phyloP scores from a whole-genome alignment of 768 basidiomycete genomes.

The Boletus edulis region DNA sequence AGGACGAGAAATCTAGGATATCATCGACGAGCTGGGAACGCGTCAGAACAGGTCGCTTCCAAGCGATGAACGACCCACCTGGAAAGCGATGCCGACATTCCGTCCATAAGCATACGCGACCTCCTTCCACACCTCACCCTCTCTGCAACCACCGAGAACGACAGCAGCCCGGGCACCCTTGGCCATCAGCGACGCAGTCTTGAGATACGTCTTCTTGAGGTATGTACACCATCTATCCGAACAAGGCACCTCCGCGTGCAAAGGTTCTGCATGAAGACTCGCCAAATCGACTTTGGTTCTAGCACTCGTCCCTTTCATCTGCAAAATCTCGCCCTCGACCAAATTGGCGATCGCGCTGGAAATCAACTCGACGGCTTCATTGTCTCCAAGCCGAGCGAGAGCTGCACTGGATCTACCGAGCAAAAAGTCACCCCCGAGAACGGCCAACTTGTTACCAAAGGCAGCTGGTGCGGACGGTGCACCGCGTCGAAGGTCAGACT shows the following conservation, averaged over 20 bases:
- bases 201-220: conserved; percentile 79
- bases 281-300: conserved; percentile 27
- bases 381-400: conserved; percentile 79
- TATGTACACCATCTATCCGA: conserved; percentile 70
- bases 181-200: conserved; percentile 1
- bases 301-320: conserved; percentile 32
- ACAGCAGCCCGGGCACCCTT: conserved; percentile 67
- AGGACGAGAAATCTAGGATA: conserved; percentile 87
- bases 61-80: not conserved
- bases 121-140: conserved; percentile 84
- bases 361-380: conserved; percentile 91
- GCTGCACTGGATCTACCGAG: conserved; percentile 89
- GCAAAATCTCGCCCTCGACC: conserved; percentile 93
- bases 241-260: conserved; percentile 24
- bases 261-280: conserved; percentile 43
- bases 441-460: conserved; percentile 90
- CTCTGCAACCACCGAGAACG: conserved; percentile 77
- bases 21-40: conserved; percentile 84
- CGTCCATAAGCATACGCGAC: conserved; percentile 61
- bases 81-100: too few species aligned
- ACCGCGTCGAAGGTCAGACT: conserved; percentile 67
- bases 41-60: not conserved
- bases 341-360: conserved; percentile 91
- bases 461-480: conserved; percentile 66
- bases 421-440: conserved; percentile 95